Base-by-base conservation (phyloP, 306 rosid species). In the Pterocarpus macrocarpus region DNA sequence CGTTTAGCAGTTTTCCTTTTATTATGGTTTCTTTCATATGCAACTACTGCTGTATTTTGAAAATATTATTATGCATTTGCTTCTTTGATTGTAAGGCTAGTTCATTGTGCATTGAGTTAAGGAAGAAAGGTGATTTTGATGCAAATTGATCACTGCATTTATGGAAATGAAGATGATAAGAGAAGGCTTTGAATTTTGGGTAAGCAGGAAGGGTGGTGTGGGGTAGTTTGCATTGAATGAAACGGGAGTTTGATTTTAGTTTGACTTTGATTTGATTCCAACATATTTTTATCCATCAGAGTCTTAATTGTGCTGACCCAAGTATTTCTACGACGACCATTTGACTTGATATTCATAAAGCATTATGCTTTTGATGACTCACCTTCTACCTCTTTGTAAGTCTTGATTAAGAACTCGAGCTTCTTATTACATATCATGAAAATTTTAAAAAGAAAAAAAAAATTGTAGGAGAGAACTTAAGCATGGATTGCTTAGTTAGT, bases 251-350 rank as follows among this genome's bases (percentile, higher is more conserved):
- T 78, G 58, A 8, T 14, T 47, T 9, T 56, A 6, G n/a, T 13
- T 69, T 78, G 57, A 50, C 50, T 35, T 38, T 53, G 56, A 69
- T 7, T 44, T 57, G n/a, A 63, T 5, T 68, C n/a, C 10, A 32
- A 4, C 10, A 56, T 41, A 22, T 22, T 22, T 22, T 22, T 22
- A 22, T 22, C 28, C 28, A 22, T 22, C 28, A 9, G 13, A 49
- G 56, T 71, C 50, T 71, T 71, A 11, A 17, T 43, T 55, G 3
- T 39, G 73, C 6, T 71, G 83, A 80, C 38, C 8, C 58, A 38
- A 13, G 49, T 72, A 36, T 63, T 58, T 5, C n/a, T 6, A 16
- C 49, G 56, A 55, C 44, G 10, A 78, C 10, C 12, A 55, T 5
- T 78, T 57, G 76, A 69, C 69, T 15, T 30, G 65, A 34, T 73